Evolutionary conservation across 352 stramenopile species (phyloP), one percentile per base, ranked within the genome.

Genomic region (Poterioochromonas sp.): DNA sequence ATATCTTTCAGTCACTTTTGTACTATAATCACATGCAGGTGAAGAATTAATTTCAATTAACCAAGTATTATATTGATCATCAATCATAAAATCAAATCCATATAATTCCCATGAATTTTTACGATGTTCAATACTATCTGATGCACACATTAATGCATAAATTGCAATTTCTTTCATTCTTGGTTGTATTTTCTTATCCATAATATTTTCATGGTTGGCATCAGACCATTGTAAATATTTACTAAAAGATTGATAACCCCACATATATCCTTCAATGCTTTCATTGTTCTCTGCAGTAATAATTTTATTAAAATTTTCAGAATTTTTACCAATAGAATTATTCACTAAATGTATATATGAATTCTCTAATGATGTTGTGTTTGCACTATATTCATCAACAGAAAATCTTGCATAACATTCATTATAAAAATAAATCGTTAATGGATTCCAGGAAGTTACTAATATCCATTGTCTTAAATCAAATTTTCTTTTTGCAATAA

Each of bases 11-110:
- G 92, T 93, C 1, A 92, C 91, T 35, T 89, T 83, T 44, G 92
- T 96, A 82, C 87, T 94, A 81, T 97, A 96, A 83, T 95, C 91
- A 79, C 92, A 96, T 18, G 91, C 92, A 0, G 92, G 91, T 34
- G 88, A 94, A 80, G 85, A 93, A 82, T 97, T 97, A 44, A 96
- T 90, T 76, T 95, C 91, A 73, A 96, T 95, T 37, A 96, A 86
- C 90, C 89, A 95, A 68, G 89, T 87, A 60, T 83, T 85, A 41
- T 93, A 81, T 12, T 86, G 80, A 26, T 91, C 85, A 83, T 96
- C 90, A 49, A 97, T 68, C 92, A 97, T 97, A 60, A 96, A 96
- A 79, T 97, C 92, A 83, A 93, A 96, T 20, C 91, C 91, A 76
- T 93, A 97, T 26, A 97, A 81, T 79, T 97, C 92, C 80, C 90